These are phyloP conservation scores for Arxiozyma telluris DNA, from an alignment of 1,139 yeast genomes.

Conservation along the genomic window DNA sequence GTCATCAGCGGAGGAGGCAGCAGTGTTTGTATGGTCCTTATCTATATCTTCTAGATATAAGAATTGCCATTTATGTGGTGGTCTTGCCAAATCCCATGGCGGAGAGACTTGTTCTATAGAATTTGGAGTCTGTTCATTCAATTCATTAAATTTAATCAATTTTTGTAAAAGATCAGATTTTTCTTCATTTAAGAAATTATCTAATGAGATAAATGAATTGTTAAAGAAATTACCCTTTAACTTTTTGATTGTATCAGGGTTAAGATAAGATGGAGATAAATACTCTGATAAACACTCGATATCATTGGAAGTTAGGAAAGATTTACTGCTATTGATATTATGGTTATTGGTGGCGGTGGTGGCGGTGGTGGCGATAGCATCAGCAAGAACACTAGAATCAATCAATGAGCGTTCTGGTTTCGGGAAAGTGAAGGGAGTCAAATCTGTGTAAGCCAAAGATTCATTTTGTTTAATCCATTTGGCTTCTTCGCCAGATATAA, in stretches of 20 bases:
- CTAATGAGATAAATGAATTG: constrained; percentile 63
- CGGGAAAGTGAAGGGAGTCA: constrained; percentile 78
- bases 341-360: too few species aligned
- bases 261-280: constrained; percentile 50
- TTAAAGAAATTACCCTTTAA: constrained; percentile 49
- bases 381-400: constrained; percentile 10
- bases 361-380: neutral
- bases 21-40: constrained; percentile 12
- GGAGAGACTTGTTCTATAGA: constrained; percentile 44
- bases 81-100: constrained; percentile 90
- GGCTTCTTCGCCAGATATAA: constrained; percentile 68
- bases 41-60: constrained; percentile 64
- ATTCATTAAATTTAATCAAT: constrained; percentile 44
- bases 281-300: constrained; percentile 40
- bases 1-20: constrained; percentile 14
- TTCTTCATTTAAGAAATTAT: constrained; percentile 51
- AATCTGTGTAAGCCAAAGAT: constrained; percentile 72
- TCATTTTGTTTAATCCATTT: constrained; percentile 54
- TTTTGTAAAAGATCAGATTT: constrained; percentile 42
- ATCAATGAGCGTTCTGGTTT: constrained; percentile 35
- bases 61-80: constrained; percentile 88
- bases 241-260: constrained; percentile 33
- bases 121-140: constrained; percentile 54
- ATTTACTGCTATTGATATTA: constrained; percentile 2
- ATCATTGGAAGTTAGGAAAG: constrained; percentile 35